Evolutionary conservation across 140 eudicot genomes (phyloP).

Genomic region (Cichorium intybus): DNA sequence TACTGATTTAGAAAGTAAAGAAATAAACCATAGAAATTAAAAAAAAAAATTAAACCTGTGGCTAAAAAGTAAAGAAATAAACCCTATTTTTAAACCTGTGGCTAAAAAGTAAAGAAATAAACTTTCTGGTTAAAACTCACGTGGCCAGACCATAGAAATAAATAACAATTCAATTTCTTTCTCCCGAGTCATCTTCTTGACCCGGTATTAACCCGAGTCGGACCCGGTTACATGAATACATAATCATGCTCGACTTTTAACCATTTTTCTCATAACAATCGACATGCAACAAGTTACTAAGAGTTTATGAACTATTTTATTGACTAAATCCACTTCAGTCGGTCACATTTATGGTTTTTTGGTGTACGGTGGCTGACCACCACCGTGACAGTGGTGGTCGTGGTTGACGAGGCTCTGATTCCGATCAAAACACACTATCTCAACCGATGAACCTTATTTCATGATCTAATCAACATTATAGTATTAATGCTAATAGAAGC

Average conservation of each 20-base stretch:
- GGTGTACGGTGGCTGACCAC: neutral
- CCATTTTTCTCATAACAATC: neutral
- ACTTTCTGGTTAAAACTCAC: neutral
- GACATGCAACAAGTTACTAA: neutral
- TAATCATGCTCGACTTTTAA: neutral
- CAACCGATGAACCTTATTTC: neutral
- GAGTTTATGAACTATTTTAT: neutral
- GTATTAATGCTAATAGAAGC: neutral
- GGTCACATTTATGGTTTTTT: neutral
- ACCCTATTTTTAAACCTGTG: neutral
- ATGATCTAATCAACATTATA: neutral
- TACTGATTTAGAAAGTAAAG: no score
- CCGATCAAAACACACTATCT: neutral
- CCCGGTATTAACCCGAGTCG: neutral
- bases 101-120: neutral
- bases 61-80: neutral
- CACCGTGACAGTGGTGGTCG: constrained; percentile 3
- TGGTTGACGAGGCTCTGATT: neutral
- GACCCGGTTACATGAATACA: neutral
- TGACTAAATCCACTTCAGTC: neutral
- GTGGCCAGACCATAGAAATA: neutral
- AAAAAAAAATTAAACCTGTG: neutral
- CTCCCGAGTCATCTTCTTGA: constrained; percentile 2
- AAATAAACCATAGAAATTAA: no score
- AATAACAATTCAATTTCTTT: neutral